These are phyloP conservation scores for Anthracocystis setariae DNA, from an alignment of 1,284 basidiomycete species.

Conservation along the genomic window DNA sequence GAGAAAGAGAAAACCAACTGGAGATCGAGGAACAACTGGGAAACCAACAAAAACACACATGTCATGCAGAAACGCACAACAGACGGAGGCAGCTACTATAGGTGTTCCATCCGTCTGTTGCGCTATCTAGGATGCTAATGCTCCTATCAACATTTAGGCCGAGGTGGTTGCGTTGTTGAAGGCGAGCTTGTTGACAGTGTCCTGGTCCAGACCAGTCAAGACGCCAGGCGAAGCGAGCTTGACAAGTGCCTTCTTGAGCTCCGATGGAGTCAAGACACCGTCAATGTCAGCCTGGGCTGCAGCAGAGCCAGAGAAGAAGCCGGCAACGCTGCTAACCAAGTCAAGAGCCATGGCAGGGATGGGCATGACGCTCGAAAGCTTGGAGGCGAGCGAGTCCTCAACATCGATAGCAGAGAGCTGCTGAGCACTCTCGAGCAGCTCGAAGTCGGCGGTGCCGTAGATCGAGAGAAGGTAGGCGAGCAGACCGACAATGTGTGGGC, in stretches of 20 bases:
- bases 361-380: constrained; percentile 57
- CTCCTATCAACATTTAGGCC: constrained; percentile 7
- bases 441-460: constrained; percentile 66
- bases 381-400: constrained; percentile 57
- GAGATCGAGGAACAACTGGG: constrained; percentile 6
- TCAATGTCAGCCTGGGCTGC: constrained; percentile 68
- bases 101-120: too few species aligned
- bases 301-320: constrained; percentile 54
- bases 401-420: constrained; percentile 38
- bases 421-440: constrained; percentile 18
- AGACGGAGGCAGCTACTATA: too few species aligned
- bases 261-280: constrained; percentile 71
- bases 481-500: constrained; percentile 71
- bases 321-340: constrained; percentile 56
- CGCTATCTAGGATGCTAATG: too few species aligned
- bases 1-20: not conserved
- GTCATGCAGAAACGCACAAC: constrained; percentile 21
- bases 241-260: constrained; percentile 80
- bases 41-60: constrained; percentile 24
- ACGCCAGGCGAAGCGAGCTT: constrained; percentile 74
- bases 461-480: constrained; percentile 75
- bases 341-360: constrained; percentile 56
- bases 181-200: constrained; percentile 64
- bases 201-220: constrained; percentile 69
- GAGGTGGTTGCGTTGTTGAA: constrained; percentile 66